Evolutionary conservation across 2,329 filamentous ascomycete species (phyloP).

Genomic region (Penicillium aurantiogriseum): DNA sequence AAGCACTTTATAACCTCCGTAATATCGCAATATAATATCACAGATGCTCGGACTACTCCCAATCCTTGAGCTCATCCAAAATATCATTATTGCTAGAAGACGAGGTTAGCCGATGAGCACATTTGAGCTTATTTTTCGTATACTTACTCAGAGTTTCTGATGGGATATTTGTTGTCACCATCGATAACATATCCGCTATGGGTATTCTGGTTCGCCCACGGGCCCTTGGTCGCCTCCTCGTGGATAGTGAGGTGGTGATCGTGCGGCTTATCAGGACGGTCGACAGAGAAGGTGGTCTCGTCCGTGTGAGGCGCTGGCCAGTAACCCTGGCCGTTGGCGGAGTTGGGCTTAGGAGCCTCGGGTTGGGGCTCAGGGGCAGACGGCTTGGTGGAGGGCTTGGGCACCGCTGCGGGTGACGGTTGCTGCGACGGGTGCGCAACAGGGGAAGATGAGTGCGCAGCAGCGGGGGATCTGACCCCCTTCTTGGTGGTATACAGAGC

Average conservation of each 20-base stretch:
- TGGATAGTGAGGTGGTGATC: constrained; percentile 4
- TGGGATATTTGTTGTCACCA: neutral
- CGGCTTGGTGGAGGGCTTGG: neutral
- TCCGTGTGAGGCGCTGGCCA: constrained; percentile 7
- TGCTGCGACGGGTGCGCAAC: neutral
- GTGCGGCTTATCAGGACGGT: neutral
- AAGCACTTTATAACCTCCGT: constrained; percentile 6
- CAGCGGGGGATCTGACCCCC: neutral
- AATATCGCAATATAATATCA: neutral
- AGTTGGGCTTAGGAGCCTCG: constrained; percentile 1
- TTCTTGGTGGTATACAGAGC: constrained; percentile 17
- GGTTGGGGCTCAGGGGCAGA: neutral
- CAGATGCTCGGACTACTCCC: constrained; percentile 12
- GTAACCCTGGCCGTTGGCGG: neutral
- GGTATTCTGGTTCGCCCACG: constrained; percentile 10
- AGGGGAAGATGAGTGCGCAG: neutral
- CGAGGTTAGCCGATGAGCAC: neutral
- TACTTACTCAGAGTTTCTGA: constrained; percentile 14
- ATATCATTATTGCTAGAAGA: constrained; percentile 9
- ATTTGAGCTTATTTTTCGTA: neutral
- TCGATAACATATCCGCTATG: constrained; percentile 14
- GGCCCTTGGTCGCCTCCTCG: constrained; percentile 7
- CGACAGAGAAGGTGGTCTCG: neutral
- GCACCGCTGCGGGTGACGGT: neutral
- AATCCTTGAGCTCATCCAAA: constrained; percentile 16